Base-by-base conservation (phyloP, 768 basidiomycete species). In the Suillus tomentosus region DNA sequence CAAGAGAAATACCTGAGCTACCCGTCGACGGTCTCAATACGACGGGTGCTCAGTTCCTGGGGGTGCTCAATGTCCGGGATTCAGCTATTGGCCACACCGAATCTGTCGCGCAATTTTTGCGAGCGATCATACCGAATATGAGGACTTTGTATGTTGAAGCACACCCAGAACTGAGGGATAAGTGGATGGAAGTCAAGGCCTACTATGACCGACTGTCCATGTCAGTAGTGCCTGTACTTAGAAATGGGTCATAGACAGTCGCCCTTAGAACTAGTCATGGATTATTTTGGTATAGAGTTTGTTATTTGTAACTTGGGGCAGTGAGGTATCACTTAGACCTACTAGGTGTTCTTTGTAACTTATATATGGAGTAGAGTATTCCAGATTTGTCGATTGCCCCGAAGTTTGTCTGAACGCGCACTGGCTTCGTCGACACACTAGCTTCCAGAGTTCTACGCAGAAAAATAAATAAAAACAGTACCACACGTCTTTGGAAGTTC, bases 31-130 rank as follows among this genome's bases (percentile, higher is more conserved):
- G 15, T 31, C 3, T 22, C 45, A 24, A 11, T 7, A 58, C 50
- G 15, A 58, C 13, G 54, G 7, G 27, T 64, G 19, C 40, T n/a
- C 63, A 68, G 31, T 62, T 31, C 3, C 64, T 76, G 15, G 65
- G 67, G 60, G 68, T 72, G 8, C 69, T 75, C 59, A 72, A 75
- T 7, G 68, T 75, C 11, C 71, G 74, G 0, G 65, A 75, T 62
- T 77, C 74, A 5, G 69, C 65, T 1, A 72, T 75, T 36, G 67
- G 62, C 8, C 43, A 75, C 24, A 71, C 72, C 3, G 68, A 68
- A 48, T 54, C 64, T 42, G 74, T 75, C 1, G 74, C 73, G 53
- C 53, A 61, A 22, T 76, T 69, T 67, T 40, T 75, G 55, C 70
- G 66, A 37, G 65, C 60, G 11, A 56, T 71, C 22, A 69, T 73